phyloP scores from a whole-genome alignment of 108 stramenopile species.

The Parietichytrium sp. region DNA sequence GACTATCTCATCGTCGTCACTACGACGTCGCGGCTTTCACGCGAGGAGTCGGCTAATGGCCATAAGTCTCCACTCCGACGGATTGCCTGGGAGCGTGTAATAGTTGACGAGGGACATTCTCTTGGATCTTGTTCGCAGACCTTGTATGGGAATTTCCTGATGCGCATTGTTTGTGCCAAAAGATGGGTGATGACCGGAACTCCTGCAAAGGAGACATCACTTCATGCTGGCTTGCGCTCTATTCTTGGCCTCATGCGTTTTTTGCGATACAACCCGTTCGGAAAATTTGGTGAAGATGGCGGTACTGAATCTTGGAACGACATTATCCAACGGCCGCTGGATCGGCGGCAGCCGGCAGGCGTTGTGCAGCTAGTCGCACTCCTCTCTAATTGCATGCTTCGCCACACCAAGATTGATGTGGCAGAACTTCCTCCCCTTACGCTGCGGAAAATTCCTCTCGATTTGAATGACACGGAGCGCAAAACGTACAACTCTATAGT shows the following conservation, averaged over 20 bases:
- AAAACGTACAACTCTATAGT: constrained; percentile 29
- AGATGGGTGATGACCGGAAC: constrained; percentile 38
- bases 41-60: not conserved
- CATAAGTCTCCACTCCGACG: not conserved
- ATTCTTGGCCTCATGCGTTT: constrained; percentile 6
- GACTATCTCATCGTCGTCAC: not conserved
- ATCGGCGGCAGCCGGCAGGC: not conserved
- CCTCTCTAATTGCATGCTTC: constrained; percentile 7
- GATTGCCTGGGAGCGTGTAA: not conserved
- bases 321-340: not conserved
- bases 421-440: not conserved
- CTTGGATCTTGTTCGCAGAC: constrained; percentile 5
- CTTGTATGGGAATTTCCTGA: not conserved
- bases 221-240: not conserved
- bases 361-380: constrained; percentile 16
- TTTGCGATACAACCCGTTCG: not conserved
- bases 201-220: constrained; percentile 29
- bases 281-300: not conserved
- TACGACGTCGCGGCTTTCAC: not conserved
- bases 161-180: not conserved
- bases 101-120: constrained; percentile 8
- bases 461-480: not conserved
- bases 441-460: not conserved
- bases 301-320: not conserved
- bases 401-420: constrained; percentile 18